These are phyloP conservation scores for Candida mattraensis DNA, from an alignment of 805 yeast genomes.

Conservation along the genomic window DNA sequence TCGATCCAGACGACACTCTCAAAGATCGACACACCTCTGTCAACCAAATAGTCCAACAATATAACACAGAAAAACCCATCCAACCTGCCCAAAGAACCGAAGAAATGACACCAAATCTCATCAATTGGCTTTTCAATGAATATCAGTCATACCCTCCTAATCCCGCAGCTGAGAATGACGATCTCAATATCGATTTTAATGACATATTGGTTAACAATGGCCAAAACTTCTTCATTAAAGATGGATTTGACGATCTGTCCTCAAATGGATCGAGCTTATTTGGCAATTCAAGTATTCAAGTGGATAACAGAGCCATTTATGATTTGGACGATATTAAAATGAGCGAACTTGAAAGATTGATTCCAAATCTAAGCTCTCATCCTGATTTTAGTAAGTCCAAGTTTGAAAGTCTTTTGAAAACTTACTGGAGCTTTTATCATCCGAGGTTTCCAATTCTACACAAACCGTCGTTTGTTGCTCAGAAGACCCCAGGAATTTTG, in stretches of 20 bases:
- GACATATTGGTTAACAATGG: slow-evolving; percentile 28
- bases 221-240: slow-evolving; percentile 32
- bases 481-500: slow-evolving; percentile 46
- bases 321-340: slow-evolving; percentile 20
- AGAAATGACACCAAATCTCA: slow-evolving; percentile 19
- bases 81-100: slow-evolving; percentile 1
- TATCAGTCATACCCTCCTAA: slow-evolving; percentile 5
- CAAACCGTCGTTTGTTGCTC: slow-evolving; percentile 55
- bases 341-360: slow-evolving; percentile 23
- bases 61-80: slow-evolving; percentile 10
- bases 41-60: slow-evolving; percentile 26
- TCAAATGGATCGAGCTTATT: slow-evolving; percentile 19
- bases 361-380: slow-evolving; percentile 29
- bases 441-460: slow-evolving; percentile 61
- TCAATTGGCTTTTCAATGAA: slow-evolving; percentile 33
- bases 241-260: slow-evolving; percentile 29
- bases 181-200: slow-evolving; percentile 22
- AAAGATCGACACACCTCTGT: slow-evolving; percentile 19
- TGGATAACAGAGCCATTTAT: slow-evolving; percentile 10
- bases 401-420: slow-evolving; percentile 31
- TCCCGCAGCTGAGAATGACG: slow-evolving; percentile 1
- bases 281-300: neutral
- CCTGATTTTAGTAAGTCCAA: slow-evolving; percentile 31
- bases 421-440: slow-evolving; percentile 61
- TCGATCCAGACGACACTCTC: neutral